Conservation (phyloP, 2,329 filamentous ascomycete species). For the Colletotrichum caudatum region DNA sequence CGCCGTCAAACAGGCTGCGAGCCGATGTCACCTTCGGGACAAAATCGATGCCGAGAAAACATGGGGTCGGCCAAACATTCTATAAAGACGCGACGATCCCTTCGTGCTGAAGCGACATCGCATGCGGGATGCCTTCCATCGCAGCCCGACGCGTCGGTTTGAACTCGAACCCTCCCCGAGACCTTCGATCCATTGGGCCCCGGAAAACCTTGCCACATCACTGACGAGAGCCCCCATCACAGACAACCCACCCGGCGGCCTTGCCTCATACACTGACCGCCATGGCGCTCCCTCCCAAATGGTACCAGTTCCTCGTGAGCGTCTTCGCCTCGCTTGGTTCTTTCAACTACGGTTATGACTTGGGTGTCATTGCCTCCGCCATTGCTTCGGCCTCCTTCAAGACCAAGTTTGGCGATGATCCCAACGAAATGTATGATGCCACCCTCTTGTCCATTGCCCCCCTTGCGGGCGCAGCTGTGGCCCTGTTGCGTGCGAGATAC, state of each 20-base stretch:
- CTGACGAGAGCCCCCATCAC: background rate
- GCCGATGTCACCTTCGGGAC: conserved; percentile 23
- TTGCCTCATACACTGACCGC: conserved; percentile 25
- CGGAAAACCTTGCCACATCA: background rate
- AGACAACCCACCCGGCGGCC: conserved; percentile 4
- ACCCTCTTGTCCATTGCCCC: too few relatives aligned
- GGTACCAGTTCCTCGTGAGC: conserved; percentile 64
- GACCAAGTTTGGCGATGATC: conserved; percentile 52
- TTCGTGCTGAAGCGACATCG: background rate
- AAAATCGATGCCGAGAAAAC: conserved; percentile 30
- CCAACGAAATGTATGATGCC: conserved; percentile 53
- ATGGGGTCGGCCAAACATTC: conserved; percentile 27
- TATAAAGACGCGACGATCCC: conserved; percentile 41
- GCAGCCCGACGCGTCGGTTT: conserved; percentile 34
- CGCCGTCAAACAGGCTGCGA: conserved; percentile 14
- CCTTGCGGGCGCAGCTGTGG: background rate
- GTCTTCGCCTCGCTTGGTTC: conserved; percentile 69
- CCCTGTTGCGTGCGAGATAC: background rate
- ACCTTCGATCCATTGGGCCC: background rate
- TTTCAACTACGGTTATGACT: conserved; percentile 67
- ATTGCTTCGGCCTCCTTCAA: conserved; percentile 62
- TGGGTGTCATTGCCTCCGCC: conserved; percentile 65
- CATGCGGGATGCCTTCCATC: conserved; percentile 14
- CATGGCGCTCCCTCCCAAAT: conserved; percentile 59
- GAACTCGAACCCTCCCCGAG: conserved; percentile 6